Evolutionary conservation across 2,329 filamentous ascomycete genomes (phyloP), one percentile per base, ranked within the genome.

Genomic region (Epichloe baconii): DNA sequence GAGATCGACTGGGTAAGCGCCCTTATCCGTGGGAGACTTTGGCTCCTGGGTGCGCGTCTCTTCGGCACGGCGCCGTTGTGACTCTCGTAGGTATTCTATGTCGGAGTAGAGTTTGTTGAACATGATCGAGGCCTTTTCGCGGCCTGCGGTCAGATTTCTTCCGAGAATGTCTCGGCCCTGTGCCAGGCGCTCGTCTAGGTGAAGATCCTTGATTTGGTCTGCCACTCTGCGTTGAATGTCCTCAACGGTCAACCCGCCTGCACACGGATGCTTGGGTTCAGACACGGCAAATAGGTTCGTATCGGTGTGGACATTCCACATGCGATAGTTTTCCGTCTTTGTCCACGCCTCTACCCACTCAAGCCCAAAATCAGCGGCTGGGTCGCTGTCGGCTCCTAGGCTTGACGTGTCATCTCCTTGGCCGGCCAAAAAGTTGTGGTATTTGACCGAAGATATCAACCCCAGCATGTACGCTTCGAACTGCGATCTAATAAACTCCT

Each of bases 391-490:
- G 40, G 85, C 74, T 56, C 83, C 74, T 47, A 81, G 71, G 61
- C 83, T 81, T 56, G 78, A 79, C 62, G 61, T 50, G 41, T 87
- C 88, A 55, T 95, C 88, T 47, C 83, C 74, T 59, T 84, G 76
- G 17, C 79, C 74, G 40, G 85, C 74, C 50, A 83, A 72, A 61
- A 85, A 84, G 61, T 80, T 82, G 66, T 89, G 89, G 64, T 95
- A 97, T 65, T 96, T 96, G 58, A 90, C 85, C 0, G 87, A 82
- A 0, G 90, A 87, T 43, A 97, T 80, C 55, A 98, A 77, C 0
- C 89, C 88, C 23, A 97, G 77, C 5, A 98, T 78, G 63, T 98
- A 98, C 62, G 96, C 90, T 68, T 98, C 93, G 56, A 98, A 98
- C 62, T 97, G 91, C 41, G 96, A 80, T 34, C 93, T 82, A 59